Evolutionary conservation across 805 yeast genomes (phyloP).

Genomic region (Wickerhamomyces tratensis): DNA sequence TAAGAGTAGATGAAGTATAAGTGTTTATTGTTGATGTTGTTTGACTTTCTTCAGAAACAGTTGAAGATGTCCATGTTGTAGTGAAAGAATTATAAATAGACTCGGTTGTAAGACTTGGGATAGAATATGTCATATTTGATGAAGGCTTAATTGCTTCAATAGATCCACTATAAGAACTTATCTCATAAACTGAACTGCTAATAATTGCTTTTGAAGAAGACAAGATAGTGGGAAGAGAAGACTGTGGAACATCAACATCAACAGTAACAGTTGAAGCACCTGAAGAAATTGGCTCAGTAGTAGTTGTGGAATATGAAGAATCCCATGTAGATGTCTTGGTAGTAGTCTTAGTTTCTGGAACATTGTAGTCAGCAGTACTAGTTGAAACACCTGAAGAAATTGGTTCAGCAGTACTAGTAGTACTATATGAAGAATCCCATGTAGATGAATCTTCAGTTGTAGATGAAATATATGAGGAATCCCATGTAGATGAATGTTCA

Average conservation of each 20-base stretch:
- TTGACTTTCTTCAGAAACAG: neutral
- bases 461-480: neutral
- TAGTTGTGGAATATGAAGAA: neutral
- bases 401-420: neutral
- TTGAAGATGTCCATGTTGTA: neutral
- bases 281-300: constrained; percentile 1
- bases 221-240: neutral
- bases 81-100: neutral
- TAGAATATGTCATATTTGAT: neutral
- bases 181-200: neutral
- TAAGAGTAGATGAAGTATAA: too few species aligned
- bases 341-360: neutral
- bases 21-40: too few species aligned
- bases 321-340: neutral
- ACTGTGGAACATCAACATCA: constrained; percentile 1
- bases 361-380: neutral
- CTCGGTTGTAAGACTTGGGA: neutral
- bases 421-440: neutral
- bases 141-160: neutral
- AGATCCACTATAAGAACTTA: neutral
- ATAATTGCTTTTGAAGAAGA: neutral
- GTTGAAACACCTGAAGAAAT: constrained; percentile 1
- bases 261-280: constrained; percentile 1
- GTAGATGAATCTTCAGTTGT: too few species aligned
- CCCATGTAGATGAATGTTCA: neutral